Conservation (phyloP, 2,329 filamentous ascomycete genomes). For the Hymenotorrendiella dingleyae region DNA sequence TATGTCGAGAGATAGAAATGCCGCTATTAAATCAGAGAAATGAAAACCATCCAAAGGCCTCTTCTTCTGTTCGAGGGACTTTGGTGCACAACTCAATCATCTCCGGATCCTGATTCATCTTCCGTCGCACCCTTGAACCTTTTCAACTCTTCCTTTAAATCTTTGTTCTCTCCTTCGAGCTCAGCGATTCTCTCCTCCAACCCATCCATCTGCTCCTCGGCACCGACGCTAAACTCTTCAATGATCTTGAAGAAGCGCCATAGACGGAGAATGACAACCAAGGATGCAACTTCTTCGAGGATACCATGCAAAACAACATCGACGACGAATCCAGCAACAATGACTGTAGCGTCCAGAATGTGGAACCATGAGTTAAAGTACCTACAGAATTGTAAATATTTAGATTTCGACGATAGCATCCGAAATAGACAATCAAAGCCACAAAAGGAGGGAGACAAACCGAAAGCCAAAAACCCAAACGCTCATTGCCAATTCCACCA, state of each 20-base stretch:
- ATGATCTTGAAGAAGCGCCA: slow-evolving; percentile 68
- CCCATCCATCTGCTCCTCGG: slow-evolving; percentile 55
- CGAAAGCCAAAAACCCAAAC: slow-evolving; percentile 55
- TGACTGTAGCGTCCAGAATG: slow-evolving; percentile 57
- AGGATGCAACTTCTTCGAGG: slow-evolving; percentile 56
- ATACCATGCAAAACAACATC: slow-evolving; percentile 55
- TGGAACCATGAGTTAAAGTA: slow-evolving; percentile 33
- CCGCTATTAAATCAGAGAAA: too few relatives aligned
- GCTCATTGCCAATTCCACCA: slow-evolving; percentile 53
- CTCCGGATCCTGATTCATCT: slow-evolving; percentile 12
- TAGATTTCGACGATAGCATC: background rate
- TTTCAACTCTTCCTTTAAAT: slow-evolving; percentile 42
- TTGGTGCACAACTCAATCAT: background rate
- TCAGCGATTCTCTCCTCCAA: slow-evolving; percentile 46
- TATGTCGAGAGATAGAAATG: too few relatives aligned
- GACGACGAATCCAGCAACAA: slow-evolving; percentile 54
- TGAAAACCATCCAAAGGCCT: background rate
- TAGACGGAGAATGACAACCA: slow-evolving; percentile 61
- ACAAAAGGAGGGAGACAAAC: slow-evolving; percentile 32
- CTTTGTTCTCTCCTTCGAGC: slow-evolving; percentile 42
- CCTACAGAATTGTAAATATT: background rate
- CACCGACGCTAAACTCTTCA: slow-evolving; percentile 59
- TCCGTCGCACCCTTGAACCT: slow-evolving; percentile 13
- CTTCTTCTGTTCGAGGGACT: too few relatives aligned
- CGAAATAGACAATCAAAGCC: background rate